A percentile compares a stretch with the other conserved stretches of the same genome.
These are phyloP conservation scores for Phialemoniopsis sp. DNA, from an alignment of 2,329 filamentous ascomycete species.

Conservation along the genomic window DNA sequence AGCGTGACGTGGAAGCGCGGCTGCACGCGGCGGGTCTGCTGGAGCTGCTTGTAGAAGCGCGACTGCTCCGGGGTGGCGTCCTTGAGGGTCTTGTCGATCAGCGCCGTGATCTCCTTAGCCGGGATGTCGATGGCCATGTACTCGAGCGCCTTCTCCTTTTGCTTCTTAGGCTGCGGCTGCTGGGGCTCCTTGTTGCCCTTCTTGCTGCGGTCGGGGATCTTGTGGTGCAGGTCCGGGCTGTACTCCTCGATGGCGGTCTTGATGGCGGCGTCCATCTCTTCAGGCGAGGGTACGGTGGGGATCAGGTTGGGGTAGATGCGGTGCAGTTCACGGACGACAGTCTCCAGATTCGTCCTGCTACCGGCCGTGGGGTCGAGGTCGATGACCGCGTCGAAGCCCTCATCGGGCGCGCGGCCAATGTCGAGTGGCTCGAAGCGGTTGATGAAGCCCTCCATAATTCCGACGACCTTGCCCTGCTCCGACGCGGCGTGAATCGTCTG, in stretches of 20 bases:
- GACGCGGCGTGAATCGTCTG: constrained; percentile 92
- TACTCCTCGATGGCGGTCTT: constrained; percentile 72
- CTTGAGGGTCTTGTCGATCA: constrained; percentile 69
- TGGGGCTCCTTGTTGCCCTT: constrained; percentile 24
- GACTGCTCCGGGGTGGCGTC: constrained; percentile 44
- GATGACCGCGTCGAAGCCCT: constrained; percentile 79
- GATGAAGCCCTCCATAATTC: constrained; percentile 95
- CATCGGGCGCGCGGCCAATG: constrained; percentile 64
- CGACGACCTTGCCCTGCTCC: constrained; percentile 67
- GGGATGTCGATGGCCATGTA: constrained; percentile 51
- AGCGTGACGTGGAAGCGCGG: constrained; percentile 89
- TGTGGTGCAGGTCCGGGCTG: constrained; percentile 70
- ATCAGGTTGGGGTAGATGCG: constrained; percentile 76
- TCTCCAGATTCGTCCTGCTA: constrained; percentile 86
- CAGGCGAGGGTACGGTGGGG: constrained; percentile 61
- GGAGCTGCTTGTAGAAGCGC: constrained; percentile 73
- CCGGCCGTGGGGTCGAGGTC: constrained; percentile 72
- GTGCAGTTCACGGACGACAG: constrained; percentile 66
- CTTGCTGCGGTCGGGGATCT: constrained; percentile 57
- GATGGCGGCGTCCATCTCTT: constrained; percentile 74
- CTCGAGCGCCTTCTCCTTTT: constrained; percentile 47
- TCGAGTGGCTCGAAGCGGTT: constrained; percentile 78
- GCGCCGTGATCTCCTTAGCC: constrained; percentile 34
- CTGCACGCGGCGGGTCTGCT: constrained; percentile 72
- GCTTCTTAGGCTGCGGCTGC: constrained; percentile 24